Percentiles rank a stretch among this genome's conserved stretches.
These are phyloP conservation scores for Boletus vermiculosoides DNA, from an alignment of 768 basidiomycete genomes.

Conservation along the genomic window DNA sequence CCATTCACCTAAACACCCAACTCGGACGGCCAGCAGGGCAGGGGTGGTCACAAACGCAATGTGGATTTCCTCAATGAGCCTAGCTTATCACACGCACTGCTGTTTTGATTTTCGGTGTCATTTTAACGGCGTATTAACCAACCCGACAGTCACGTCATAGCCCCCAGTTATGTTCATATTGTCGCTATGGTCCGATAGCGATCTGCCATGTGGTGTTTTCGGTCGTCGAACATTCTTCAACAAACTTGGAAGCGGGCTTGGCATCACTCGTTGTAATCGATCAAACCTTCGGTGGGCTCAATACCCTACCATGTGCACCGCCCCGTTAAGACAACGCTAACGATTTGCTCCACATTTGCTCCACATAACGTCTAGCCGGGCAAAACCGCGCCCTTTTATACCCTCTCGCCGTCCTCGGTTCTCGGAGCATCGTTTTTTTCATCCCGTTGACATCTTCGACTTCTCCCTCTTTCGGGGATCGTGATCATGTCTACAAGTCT, in stretches of 20 bases:
- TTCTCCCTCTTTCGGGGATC: background rate
- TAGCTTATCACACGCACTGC: background rate
- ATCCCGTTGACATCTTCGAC: background rate
- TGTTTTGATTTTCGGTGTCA: background rate
- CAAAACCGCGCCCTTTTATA: background rate
- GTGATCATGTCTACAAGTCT: conserved; percentile 4
- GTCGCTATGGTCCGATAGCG: background rate
- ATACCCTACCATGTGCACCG: too few species aligned
- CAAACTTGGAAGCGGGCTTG: too few species aligned
- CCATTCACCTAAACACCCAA: background rate
- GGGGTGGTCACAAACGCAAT: background rate
- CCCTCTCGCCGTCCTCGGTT: background rate
- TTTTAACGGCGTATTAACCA: background rate
- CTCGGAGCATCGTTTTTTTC: background rate
- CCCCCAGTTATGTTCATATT: background rate
- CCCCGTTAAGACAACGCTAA: too few species aligned
- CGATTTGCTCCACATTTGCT: background rate
- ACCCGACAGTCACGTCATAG: background rate
- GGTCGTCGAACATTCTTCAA: too few species aligned
- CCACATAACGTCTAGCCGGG: background rate
- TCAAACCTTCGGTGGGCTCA: too few species aligned
- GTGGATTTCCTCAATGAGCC: background rate
- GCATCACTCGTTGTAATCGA: too few species aligned
- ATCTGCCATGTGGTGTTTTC: too few species aligned
- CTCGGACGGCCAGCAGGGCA: background rate